Evolutionary conservation across 2,329 filamentous ascomycete species (phyloP).

Genomic region (Talaromyces atroroseus): DNA sequence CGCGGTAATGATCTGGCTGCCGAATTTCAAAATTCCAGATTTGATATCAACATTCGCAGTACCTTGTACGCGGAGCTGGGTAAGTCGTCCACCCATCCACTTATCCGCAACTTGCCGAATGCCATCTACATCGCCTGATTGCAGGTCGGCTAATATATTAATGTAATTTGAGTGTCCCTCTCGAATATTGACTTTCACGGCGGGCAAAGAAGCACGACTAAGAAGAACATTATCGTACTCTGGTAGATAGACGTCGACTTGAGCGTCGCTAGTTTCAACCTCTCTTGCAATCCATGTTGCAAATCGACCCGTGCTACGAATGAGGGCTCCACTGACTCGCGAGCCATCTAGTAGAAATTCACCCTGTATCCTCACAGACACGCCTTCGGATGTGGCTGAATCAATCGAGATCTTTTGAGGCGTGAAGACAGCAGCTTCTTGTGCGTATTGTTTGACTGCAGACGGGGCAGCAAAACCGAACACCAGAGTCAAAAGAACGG

Average conservation of each 20-base stretch:
- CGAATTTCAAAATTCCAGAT: slow-evolving; percentile 73
- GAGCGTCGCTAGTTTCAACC: slow-evolving; percentile 67
- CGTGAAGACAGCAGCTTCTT: slow-evolving; percentile 74
- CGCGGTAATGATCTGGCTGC: slow-evolving; percentile 69
- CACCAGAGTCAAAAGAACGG: slow-evolving; percentile 64
- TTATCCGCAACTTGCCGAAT: slow-evolving; percentile 78
- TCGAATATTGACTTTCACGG: slow-evolving; percentile 67
- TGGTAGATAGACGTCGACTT: slow-evolving; percentile 72
- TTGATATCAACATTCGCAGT: slow-evolving; percentile 68
- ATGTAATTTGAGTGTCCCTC: slow-evolving; percentile 72
- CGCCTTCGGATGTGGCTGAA: slow-evolving; percentile 71
- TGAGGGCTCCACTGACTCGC: slow-evolving; percentile 63
- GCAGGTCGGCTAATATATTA: slow-evolving; percentile 71
- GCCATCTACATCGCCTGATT: slow-evolving; percentile 69
- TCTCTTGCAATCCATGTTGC: slow-evolving; percentile 75
- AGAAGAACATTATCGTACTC: slow-evolving; percentile 73
- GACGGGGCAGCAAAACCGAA: slow-evolving; percentile 77
- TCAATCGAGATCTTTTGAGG: slow-evolving; percentile 81
- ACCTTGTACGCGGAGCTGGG: slow-evolving; percentile 64
- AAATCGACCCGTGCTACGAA: slow-evolving; percentile 69
- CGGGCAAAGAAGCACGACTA: slow-evolving; percentile 70
- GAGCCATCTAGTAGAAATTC: slow-evolving; percentile 75
- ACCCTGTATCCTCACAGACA: slow-evolving; percentile 74
- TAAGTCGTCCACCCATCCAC: slow-evolving; percentile 75
- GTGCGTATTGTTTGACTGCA: slow-evolving; percentile 77